These are phyloP conservation scores for Kregervanrija delftensis DNA, from an alignment of 805 yeast species.

Conservation along the genomic window DNA sequence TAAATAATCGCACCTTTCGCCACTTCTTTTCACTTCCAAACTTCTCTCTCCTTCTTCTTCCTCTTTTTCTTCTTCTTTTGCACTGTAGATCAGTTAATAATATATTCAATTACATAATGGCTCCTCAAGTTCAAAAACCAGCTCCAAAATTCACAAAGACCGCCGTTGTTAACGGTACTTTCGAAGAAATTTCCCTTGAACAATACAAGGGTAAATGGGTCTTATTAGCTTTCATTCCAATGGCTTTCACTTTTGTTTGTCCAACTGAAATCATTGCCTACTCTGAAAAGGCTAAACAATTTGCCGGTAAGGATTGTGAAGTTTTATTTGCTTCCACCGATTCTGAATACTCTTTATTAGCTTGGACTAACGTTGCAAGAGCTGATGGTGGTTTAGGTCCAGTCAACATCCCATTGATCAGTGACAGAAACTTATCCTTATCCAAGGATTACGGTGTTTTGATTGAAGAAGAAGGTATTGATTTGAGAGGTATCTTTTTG, in stretches of 20 bases:
- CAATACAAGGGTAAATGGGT: constrained; percentile 98
- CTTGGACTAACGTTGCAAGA: constrained; percentile 97
- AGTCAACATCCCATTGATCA: constrained; percentile 87
- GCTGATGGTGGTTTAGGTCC: constrained; percentile 98
- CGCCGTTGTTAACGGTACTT: constrained; percentile 94
- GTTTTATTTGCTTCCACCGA: constrained; percentile 96
- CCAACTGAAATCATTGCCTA: constrained; percentile 99
- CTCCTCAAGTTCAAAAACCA: constrained; percentile 85
- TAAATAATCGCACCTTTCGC: neutral
- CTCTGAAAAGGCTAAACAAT: constrained; percentile 90
- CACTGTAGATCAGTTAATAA: neutral
- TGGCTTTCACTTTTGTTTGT: constrained; percentile 99
- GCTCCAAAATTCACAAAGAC: constrained; percentile 96
- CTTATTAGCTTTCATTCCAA: constrained; percentile 90
- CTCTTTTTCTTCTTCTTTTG: neutral
- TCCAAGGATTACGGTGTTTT: constrained; percentile 97
- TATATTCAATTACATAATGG: constrained; percentile 47
- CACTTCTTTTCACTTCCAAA: neutral
- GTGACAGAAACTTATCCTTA: constrained; percentile 95
- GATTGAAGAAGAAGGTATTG: constrained; percentile 92
- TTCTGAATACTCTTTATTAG: constrained; percentile 94
- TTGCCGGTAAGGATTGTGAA: constrained; percentile 79
- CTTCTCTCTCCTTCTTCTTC: neutral
- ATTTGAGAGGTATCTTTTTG: constrained; percentile 96
- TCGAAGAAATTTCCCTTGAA: constrained; percentile 92